phyloP scores from a whole-genome alignment of 306 rosid species.

The Rosa rugosa region DNA sequence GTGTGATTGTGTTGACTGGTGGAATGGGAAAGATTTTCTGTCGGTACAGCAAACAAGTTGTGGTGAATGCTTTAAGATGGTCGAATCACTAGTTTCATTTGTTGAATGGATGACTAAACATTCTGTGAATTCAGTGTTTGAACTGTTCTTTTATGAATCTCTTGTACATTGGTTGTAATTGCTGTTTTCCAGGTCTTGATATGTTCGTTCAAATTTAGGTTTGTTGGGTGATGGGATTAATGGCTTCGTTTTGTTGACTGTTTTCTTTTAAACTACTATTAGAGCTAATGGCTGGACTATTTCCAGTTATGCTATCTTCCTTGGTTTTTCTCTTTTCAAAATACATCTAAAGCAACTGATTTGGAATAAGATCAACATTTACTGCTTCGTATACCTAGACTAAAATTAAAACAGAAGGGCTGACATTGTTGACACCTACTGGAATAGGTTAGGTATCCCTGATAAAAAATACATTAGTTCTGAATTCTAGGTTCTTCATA shows the following conservation, averaged over 20 bases:
- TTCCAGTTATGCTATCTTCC: not conserved
- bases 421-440: not conserved
- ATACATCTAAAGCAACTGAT: not conserved
- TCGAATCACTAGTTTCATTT: not conserved
- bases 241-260: not conserved
- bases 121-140: slow-evolving; percentile 3
- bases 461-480: not conserved
- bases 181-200: not conserved
- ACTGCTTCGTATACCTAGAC: not conserved
- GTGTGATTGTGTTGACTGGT: slow-evolving; percentile 6
- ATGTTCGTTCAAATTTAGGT: not conserved
- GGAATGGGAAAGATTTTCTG: slow-evolving; percentile 22
- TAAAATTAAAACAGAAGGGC: not conserved
- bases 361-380: not conserved
- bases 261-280: not conserved
- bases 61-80: not conserved
- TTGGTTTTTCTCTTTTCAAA: not conserved
- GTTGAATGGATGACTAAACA: slow-evolving; percentile 1
- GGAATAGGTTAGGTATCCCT: not conserved
- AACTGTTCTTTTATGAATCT: slow-evolving; percentile 3
- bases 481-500: not conserved
- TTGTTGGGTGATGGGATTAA: not conserved
- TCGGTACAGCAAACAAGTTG: not conserved
- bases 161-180: not conserved
- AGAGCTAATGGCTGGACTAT: not conserved